A percentile compares a stretch with the other conserved stretches of the same genome.
These are phyloP conservation scores for maize (Zea mays) DNA, from an alignment of 176 grass and related monocot genomes.

Conservation along the genomic window Zm-B73-REFERENCE-NAM-5.0 NC_050102.1:34503001-34503500, in stretches of 20 bases:
- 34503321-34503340: background rate
- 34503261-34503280: background rate
- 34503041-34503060: background rate
- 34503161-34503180: background rate
- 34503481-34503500: background rate
- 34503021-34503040: background rate
- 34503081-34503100: background rate
- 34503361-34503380: background rate
- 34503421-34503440: background rate
- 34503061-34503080: background rate
- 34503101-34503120: background rate
- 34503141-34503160: background rate
- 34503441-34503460: background rate
- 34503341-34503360: background rate
- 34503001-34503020: background rate
- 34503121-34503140: background rate
- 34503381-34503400: background rate
- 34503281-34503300: background rate
- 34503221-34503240: background rate
- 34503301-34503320: background rate
- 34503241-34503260: background rate
- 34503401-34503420: background rate
- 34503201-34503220: background rate
- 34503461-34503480: background rate
- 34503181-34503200: background rate